Conservation (phyloP, 352 stramenopile genomes). For the Globisporangium paroecandrum region DNA sequence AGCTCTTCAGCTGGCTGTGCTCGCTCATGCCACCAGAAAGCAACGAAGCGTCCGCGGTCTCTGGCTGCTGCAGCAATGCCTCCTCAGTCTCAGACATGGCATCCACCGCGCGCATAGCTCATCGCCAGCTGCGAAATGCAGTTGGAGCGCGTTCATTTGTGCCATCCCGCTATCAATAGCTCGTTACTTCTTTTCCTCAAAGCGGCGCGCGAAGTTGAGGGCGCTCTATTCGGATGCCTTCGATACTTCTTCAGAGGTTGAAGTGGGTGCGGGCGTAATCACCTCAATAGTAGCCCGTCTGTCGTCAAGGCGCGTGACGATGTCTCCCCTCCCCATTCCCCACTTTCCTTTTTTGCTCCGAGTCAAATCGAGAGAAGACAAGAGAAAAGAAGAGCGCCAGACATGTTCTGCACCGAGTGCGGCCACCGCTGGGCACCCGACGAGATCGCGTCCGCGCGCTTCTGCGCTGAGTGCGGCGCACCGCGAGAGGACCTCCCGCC, state of each 20-base stretch:
- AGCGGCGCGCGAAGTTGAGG: background rate
- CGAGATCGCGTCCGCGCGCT: slow-evolving; percentile 74
- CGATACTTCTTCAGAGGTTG: background rate
- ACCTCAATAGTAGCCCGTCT: background rate
- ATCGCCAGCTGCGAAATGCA: background rate
- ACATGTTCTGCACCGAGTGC: slow-evolving; percentile 85
- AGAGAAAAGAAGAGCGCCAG: slow-evolving; percentile 13
- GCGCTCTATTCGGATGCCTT: background rate
- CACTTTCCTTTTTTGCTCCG: background rate
- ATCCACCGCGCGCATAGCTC: background rate
- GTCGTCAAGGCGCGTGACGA: background rate
- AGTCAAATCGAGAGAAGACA: background rate
- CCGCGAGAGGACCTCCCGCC: slow-evolving; percentile 56
- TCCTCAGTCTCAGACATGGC: background rate
- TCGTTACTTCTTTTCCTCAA: background rate
- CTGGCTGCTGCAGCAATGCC: background rate
- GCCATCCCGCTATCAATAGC: background rate
- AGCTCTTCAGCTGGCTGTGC: background rate
- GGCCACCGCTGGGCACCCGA: slow-evolving; percentile 76
- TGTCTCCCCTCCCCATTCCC: background rate
- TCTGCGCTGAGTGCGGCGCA: slow-evolving; percentile 79
- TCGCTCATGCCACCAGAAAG: background rate
- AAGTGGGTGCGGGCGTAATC: background rate
- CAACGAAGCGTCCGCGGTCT: background rate
- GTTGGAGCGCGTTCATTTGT: background rate